Percentiles rank a stretch among this genome's conserved stretches.
Conservation (phyloP, 192 early-diverging fungal species). For the Coemansia sp. region DNA sequence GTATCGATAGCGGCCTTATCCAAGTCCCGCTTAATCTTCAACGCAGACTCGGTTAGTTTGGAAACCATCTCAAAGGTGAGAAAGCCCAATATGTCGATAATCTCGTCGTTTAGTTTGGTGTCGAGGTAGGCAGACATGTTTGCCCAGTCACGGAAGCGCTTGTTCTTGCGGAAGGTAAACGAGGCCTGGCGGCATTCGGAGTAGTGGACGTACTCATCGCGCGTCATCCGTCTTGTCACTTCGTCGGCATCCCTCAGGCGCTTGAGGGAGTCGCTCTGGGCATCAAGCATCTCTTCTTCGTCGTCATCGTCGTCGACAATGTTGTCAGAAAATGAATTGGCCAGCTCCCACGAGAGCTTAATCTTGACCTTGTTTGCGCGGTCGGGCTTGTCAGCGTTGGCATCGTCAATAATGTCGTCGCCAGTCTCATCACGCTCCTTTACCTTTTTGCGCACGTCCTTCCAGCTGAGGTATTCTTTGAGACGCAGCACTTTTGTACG, state of each 20-base stretch:
- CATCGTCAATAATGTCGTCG: conserved; percentile 48
- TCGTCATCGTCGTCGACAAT: conserved; percentile 80
- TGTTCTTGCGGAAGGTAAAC: conserved; percentile 92
- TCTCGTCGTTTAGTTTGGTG: conserved; percentile 87
- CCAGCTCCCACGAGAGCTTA: conserved; percentile 92
- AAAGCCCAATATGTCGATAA: conserved; percentile 97
- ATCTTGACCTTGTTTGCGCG: conserved; percentile 68
- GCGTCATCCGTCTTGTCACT: conserved; percentile 89
- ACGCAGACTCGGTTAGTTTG: conserved; percentile 82
- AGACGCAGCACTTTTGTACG: conserved; percentile 89
- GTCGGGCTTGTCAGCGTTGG: conserved; percentile 54
- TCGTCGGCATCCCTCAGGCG: conserved; percentile 89
- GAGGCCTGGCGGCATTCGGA: conserved; percentile 98
- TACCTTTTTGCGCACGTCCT: conserved; percentile 91
- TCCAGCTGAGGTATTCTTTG: conserved; percentile 89
- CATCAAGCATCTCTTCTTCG: conserved; percentile 88
- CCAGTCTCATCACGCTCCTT: conserved; percentile 73
- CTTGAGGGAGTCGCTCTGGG: conserved; percentile 79
- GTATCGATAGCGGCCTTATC: conserved; percentile 52
- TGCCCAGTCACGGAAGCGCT: conserved; percentile 94
- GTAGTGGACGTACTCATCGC: conserved; percentile 99
- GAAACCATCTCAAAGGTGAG: conserved; percentile 94
- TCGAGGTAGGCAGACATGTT: conserved; percentile 86
- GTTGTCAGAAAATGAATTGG: conserved; percentile 76
- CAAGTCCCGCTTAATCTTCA: conserved; percentile 73